Evolutionary conservation across 208 protist genomes (phyloP).

Genomic region (Crithidia expoeki): DNA sequence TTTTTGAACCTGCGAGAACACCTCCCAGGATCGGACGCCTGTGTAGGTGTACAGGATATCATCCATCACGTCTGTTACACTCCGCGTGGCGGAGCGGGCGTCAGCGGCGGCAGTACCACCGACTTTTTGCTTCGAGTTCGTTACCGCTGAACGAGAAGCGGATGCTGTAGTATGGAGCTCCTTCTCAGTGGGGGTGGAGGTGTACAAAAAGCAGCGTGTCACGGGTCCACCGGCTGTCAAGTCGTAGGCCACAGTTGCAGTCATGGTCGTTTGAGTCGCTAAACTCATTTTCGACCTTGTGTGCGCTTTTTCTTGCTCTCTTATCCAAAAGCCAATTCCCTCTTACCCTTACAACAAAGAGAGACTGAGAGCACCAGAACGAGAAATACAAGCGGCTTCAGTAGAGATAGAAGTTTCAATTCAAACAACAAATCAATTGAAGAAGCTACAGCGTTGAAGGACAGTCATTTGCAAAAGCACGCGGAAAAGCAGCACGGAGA

Average conservation of each 20-base stretch:
- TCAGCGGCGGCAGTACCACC: background rate
- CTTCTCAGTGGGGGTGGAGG: background rate
- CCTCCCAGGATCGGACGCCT: constrained; percentile 42
- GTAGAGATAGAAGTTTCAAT: too few relatives aligned
- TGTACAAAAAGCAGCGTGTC: background rate
- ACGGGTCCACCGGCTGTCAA: background rate
- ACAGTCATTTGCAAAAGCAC: too few relatives aligned
- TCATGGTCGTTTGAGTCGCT: background rate
- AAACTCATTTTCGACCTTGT: background rate
- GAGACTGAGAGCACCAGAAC: too few relatives aligned
- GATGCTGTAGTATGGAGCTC: background rate
- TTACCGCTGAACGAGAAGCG: background rate
- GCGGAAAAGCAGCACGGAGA: too few relatives aligned
- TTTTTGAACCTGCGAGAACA: constrained; percentile 51
- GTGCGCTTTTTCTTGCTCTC: background rate
- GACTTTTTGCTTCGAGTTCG: background rate
- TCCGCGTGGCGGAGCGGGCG: constrained; percentile 23
- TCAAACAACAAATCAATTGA: too few relatives aligned
- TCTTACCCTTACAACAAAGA: too few relatives aligned
- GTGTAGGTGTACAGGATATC: constrained; percentile 72
- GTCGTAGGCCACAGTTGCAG: constrained; percentile 1
- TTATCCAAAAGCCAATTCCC: too few relatives aligned
- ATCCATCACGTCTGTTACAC: constrained; percentile 40
- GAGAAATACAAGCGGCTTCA: too few relatives aligned
- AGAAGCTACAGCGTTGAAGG: too few relatives aligned